Base-by-base conservation (phyloP, 177 flowering plant species). In the Vitis hybrid region DNA sequence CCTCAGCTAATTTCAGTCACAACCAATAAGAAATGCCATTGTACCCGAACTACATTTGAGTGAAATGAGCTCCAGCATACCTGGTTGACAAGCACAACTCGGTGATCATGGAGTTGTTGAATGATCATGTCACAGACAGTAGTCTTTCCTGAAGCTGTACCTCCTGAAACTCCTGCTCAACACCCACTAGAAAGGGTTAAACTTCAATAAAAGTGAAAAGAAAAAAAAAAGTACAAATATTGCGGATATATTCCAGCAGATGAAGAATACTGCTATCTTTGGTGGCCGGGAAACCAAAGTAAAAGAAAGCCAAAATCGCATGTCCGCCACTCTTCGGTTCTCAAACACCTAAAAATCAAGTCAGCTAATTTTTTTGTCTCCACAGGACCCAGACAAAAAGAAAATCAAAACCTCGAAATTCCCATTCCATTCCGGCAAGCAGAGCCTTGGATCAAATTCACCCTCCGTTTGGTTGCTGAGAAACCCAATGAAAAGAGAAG, bases 111-210 rank as follows among this genome's bases (percentile, higher is more conserved):
- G 78, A 95, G 97, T 75, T 95, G 98, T 60, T 93, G 97, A 76
- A 93, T 95, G 75, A 95, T 95, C 99, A 88, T 90, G 63, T 95
- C 99, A 52, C 99, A 95, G 11, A 95, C 98, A 0, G 99, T 93
- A 5, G 98, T 93, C 85, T 95, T 95, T 10, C 99, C 99, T 1
- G 98, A 93, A 18, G 99, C 99, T n/a, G 98, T 91, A 66, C 99
- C 99, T 48, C 98, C 99, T 2, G 97, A 90, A 75, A 95, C 98
- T 63, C 99, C 99, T 95, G 65, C 65, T 51, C 84, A 69, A 69
- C 45, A 40, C 45, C 45, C 45, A 7, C 6, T 40, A 40, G 45
- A 40, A 5, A 40, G 45, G 6, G 45, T 40, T 40, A 40, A 40
- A 40, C 34, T 13, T 10, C 19, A 68, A 30, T 19, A 58, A 67